Evolutionary conservation across 1,284 basidiomycete genomes (phyloP), one percentile per base, ranked within the genome.

Genomic region (Rugosomyces carneus): DNA sequence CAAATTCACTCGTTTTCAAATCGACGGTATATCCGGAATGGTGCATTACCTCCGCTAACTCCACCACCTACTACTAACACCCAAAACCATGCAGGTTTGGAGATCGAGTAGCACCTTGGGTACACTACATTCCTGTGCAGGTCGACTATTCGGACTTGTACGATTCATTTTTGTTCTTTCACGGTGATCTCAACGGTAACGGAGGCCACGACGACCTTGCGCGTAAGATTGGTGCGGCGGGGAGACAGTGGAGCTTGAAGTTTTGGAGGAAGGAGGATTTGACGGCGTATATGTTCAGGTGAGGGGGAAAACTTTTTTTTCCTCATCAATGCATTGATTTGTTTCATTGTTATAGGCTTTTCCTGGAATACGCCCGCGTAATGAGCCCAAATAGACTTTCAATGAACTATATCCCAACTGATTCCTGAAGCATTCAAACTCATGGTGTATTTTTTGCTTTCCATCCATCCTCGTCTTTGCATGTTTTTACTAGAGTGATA

Each of bases 1-100:
- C 77, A 20, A 79, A 82, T 44, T 71, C 80, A 1, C 65, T 84
- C 34, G 62, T 85, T 5, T 78, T 86, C 63, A 86, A 85, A 56
- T 66, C 76, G 1, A 84, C 83, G 0, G 69, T 85, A 36, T 84
- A 80, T 53, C 82, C 81, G 1, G 82, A 85, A 61, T 85, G 81
- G 81, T 81, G 53, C 35, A 63, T 57, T 16, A 8, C 26, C 18
- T 16, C n/a, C 18, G 2, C 6, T 3, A 1, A 21, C 20, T 34
- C 15, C n/a, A 10, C 9, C 38, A 20, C 8, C 27, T 10, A 16
- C 18, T 15, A 8, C 11, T 38, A 9, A 29, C 15, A 34, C 7
- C 6, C 11, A 26, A n/a, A n/a, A n/a, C n/a, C n/a, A n/a, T n/a
- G n/a, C 40, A 66, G 64, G 64, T 68, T 61, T 39, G 55, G 53